phyloP scores from a whole-genome alignment of 2,329 filamentous ascomycete species.

The Malbranchea zuffiana region DNA sequence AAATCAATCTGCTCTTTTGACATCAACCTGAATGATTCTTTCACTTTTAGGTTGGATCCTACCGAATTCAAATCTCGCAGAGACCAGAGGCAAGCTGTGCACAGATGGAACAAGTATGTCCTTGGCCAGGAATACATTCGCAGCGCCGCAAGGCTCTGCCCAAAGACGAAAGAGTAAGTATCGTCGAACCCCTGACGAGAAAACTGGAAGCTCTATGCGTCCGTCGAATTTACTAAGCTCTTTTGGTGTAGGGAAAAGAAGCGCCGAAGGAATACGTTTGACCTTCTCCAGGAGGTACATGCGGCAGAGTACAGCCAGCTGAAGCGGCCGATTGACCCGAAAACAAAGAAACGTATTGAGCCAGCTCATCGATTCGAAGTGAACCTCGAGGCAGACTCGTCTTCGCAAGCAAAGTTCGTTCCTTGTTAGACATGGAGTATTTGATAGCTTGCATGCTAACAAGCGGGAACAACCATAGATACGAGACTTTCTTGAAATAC shows the following conservation, averaged over 20 bases:
- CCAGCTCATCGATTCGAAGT: conserved; percentile 41
- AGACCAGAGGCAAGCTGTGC: conserved; percentile 39
- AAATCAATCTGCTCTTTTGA: neutral
- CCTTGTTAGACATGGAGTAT: too few species aligned
- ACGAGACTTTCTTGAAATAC: conserved; percentile 38
- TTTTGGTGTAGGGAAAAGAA: conserved; percentile 32
- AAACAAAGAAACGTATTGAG: conserved; percentile 35
- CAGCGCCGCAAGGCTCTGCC: conserved; percentile 36
- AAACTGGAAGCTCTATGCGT: neutral
- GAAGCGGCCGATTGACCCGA: conserved; percentile 35
- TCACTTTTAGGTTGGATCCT: conserved; percentile 30
- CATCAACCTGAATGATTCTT: neutral
- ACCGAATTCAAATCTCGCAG: conserved; percentile 33
- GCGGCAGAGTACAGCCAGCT: conserved; percentile 36
- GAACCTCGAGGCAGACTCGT: conserved; percentile 37
- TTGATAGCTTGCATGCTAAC: too few species aligned
- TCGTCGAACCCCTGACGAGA: neutral
- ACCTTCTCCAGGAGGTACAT: conserved; percentile 33
- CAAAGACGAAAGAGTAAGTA: conserved; percentile 35
- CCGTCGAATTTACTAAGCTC: neutral
- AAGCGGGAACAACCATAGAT: too few species aligned
- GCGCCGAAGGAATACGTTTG: conserved; percentile 33
- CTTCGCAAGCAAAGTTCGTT: conserved; percentile 37
- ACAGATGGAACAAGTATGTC: conserved; percentile 39
- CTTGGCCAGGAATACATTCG: conserved; percentile 39